Conservation (phyloP, 768 basidiomycete species). For the Clitopilus passeckerianus region DNA sequence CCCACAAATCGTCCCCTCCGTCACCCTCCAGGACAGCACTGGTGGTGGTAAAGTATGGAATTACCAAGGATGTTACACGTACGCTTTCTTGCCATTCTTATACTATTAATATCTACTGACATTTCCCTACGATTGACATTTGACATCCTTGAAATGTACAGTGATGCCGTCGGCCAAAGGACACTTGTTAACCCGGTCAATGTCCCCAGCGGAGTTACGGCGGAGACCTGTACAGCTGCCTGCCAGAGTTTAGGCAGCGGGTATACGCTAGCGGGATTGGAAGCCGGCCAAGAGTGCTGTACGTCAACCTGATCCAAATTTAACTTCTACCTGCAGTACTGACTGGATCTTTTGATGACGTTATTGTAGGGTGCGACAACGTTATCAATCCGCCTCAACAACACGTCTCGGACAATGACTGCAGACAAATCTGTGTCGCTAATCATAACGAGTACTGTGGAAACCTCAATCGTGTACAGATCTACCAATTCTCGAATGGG, state of each 20-base stretch:
- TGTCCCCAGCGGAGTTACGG: constrained; percentile 40
- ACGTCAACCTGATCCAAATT: constrained; percentile 10
- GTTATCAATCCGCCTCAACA: constrained; percentile 25
- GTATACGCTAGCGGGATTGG: constrained; percentile 38
- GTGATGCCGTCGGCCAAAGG: constrained; percentile 27
- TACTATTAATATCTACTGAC: neutral
- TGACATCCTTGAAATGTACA: constrained; percentile 8
- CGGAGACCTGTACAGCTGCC: constrained; percentile 43
- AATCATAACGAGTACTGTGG: constrained; percentile 35
- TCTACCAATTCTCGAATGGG: constrained; percentile 26
- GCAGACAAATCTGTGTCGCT: constrained; percentile 32
- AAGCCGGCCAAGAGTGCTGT: constrained; percentile 48
- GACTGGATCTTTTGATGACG: neutral
- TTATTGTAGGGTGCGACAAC: constrained; percentile 33
- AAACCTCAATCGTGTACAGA: constrained; percentile 30
- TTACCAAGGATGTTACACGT: constrained; percentile 66
- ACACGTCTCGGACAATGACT: constrained; percentile 33
- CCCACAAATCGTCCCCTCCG: constrained; percentile 42
- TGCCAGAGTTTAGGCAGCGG: constrained; percentile 32
- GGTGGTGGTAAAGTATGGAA: constrained; percentile 34
- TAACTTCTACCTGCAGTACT: neutral
- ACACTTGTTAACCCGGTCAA: constrained; percentile 29
- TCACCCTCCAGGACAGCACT: constrained; percentile 19
- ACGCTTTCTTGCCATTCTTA: constrained; percentile 9
- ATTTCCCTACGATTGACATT: neutral